Evolutionary conservation across 805 yeast genomes (phyloP), one percentile per base, ranked within the genome.

Genomic region (Pichia insulana): DNA sequence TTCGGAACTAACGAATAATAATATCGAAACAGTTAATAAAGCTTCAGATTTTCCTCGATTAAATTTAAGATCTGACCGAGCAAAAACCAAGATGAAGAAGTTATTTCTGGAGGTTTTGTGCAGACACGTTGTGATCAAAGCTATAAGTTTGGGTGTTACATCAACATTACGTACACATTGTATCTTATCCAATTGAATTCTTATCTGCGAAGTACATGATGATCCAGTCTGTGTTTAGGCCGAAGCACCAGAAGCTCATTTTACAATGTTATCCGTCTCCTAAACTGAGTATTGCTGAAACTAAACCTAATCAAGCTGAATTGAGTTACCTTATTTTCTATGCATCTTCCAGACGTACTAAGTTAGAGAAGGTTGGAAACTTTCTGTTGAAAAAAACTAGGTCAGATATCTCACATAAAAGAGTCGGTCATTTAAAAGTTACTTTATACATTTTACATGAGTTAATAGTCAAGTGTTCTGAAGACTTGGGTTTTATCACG

Each of bases 261-360:
- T 73, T 83, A 40, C 95, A 86, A 61, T 92, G 97, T 67, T 90
- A 90, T 60, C 97, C 92, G 2, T 96, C 97, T 2, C 73, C 87
- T 47, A 81, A 79, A 7, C 47, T 57, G 15, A 48, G 59, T 2
- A 45, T 47, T 13, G 73, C 74, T 6, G 97, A 89, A 56, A 89
- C 89, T 65, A 81, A 83, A 54, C 95, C 98, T 13, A 89, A 90
- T 59, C 78, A 95, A 2, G 86, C 95, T 17, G 97, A 92, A 59
- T 71, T 94, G 37, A 82, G 94, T 45, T 87, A 88, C 57, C 69
- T 90, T 51, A 65, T 90, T 27, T 90, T 83, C 67, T 90, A 90
- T 60, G 96, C 95, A 17, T 80, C 94, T 33, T 82, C 96, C 4
- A 71, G 97, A 53, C 71, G 96, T 42, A 81, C 87, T 27, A 90